Base-by-base conservation (phyloP, 2,329 filamentous ascomycete species). In the Monilinia polystroma region DNA sequence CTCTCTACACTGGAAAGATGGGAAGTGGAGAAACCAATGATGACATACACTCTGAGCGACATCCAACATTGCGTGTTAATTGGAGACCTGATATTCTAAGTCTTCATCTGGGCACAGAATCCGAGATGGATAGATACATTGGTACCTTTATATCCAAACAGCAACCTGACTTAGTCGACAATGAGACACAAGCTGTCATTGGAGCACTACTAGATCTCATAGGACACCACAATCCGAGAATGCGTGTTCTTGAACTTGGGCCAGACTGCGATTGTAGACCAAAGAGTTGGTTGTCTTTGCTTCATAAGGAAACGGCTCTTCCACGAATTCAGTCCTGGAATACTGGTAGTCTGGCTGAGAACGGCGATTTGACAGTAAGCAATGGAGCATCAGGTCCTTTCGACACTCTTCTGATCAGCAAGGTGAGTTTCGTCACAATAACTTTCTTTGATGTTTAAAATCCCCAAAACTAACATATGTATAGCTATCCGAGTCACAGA, bases 1-100 rank as follows among this genome's bases (percentile, higher is more conserved):
- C 54, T 26, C 54, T 57, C 10, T 57, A n/a, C n/a, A 41, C 29
- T 20, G 29, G 54, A 23, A 56, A 56, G 54, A 38, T 32, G 54
- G 11, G 54, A 20, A 26, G 32, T 35, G 29, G 20, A 41, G 54
- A 41, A 18, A 32, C 11, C 16, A 56, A 38, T 41, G 54, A 23
- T 20, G 10, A 16, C 4, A 32, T 56, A 20, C 29, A 41, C 20
- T 41, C 32, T 5, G 32, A 58, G 18, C 20, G 55, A 18, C 11
- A 58, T 16, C 55, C 55, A 16, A 16, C 12, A 16, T 20, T 58
- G 14, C 55, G 55, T 8, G 20, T 45, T 10, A 14, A 29, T 16
- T 58, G 55, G 55, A 45, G 43, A 29, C 55, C 55, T 20, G 32
- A 41, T 57, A 41, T 57, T 41, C 16, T 12, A 16, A 20, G 32